Evolutionary conservation across 2,329 filamentous ascomycete species (phyloP), one percentile per base, ranked within the genome.

Genomic region (Penicillium sp.): DNA sequence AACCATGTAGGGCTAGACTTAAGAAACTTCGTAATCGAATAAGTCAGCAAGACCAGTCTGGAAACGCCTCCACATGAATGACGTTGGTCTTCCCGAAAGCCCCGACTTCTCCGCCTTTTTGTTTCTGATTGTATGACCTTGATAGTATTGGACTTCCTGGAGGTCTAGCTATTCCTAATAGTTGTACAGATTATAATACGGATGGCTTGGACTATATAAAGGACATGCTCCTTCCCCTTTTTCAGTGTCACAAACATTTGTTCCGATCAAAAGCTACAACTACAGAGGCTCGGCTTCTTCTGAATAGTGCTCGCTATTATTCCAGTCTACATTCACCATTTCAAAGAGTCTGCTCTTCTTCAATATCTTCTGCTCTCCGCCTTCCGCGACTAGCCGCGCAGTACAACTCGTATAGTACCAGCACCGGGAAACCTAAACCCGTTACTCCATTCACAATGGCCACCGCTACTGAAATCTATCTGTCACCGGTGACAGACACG

Each of bases 381-480:
- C 46, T 26, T 22, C 47, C 53, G 30, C 53, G n/a, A 50, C 33
- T 47, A 58, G 37, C 26, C 25, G 44, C 38, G 2, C 30, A 36
- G 17, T 30, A 49, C 19, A 53, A 9, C 28, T 42, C 12, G 12
- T 33, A 42, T 35, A 49, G 10, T 30, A 12, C 37, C 17, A 41
- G 7, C 11, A 5, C 16, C 40, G 22, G 36, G 8, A 48, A 19
- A 4, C 5, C 4, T n/a, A 17, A 4, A 44, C 44, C 10, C 10
- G 3, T 3, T 7, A 42, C 16, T 11, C 14, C 37, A 26, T 46
- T 35, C 5, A 69, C 51, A n/a, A 82, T 82, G 79, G 79, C 80
- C 4, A 80, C 79, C 7, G 73, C 78, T 53, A 76, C 70, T 12
- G 73, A 69, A 14, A 69, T 83, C 30, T 70, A 80, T 28, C 69